Base-by-base conservation (phyloP, 2,329 filamentous ascomycete species). In the Apiospora kogelbergensis region DNA sequence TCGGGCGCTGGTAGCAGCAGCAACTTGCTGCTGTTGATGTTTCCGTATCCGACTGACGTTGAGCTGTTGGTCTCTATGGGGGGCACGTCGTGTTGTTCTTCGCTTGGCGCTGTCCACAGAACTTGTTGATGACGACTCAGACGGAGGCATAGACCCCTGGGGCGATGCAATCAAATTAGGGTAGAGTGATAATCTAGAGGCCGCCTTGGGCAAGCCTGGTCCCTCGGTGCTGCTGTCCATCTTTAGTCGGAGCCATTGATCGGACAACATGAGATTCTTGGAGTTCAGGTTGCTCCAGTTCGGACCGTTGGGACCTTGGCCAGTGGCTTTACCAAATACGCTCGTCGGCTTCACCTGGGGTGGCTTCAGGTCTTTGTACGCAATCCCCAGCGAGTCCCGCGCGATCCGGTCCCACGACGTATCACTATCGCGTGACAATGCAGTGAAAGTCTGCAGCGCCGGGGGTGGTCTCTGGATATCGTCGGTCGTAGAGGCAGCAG, bases 321-420 rank as follows among this genome's bases (percentile, higher is more conserved):
- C 42, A 30, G 7, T 69, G 67, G 45, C 84, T 78, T 33, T 80
- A 73, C 13, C 89, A 72, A 33, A 78, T 78, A 33, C 78, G 66
- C 33, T 74, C 70, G 10, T 26, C 3, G 24, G 26, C 33, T 69
- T 24, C 17, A 30, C 11, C 74, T 70, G 53, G 17, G 17, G 20
- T 4, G 22, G 46, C 45, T 33, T 33, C 26, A 60, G 30, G 22
- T 78, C 75, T 45, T 74, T 74, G 37, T 77, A 75, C 13, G 74
- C 71, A 45, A 78, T 77, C 6, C 77, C 77, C 1, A 78, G 48
- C 9, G 76, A 75, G 68, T 76, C 74, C 42, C 73, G 71, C 13
- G 72, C 72, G 6, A 73, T 33, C 41, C 65, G 70, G 63, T 77
- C 74, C 75, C 76, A 76, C 41, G 74, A 73, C 11, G 70, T 69